Evolutionary conservation across 345 rosid species (phyloP).

Genomic region (Eucalyptus cloeziana): DNA sequence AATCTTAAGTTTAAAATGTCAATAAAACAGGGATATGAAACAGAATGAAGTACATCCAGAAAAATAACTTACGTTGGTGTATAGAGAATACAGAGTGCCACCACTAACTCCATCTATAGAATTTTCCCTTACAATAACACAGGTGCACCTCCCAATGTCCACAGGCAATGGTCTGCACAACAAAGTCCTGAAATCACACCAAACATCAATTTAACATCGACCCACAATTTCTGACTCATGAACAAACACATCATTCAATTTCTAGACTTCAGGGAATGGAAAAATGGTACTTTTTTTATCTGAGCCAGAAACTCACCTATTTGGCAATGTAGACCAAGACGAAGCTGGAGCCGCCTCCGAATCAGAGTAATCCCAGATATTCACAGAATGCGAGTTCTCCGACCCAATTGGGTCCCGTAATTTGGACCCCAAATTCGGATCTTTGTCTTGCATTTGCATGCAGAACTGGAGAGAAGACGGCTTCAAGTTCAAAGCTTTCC

Average conservation of each 20-base stretch:
- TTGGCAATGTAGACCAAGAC: slow-evolving; percentile 88
- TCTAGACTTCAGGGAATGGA: not conserved
- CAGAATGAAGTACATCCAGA: not conserved
- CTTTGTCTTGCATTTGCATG: slow-evolving; percentile 70
- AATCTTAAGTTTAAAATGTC: not conserved
- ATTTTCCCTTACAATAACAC: slow-evolving; percentile 69
- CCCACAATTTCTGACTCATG: not conserved
- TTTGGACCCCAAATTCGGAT: slow-evolving; percentile 35
- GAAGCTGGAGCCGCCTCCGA: slow-evolving; percentile 96
- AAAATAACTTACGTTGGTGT: slow-evolving; percentile 54
- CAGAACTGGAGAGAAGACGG: slow-evolving; percentile 69
- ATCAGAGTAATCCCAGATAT: slow-evolving; percentile 89
- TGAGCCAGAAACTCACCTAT: slow-evolving; percentile 25
- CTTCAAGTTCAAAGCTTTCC: slow-evolving; percentile 50
- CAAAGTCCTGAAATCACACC: slow-evolving; percentile 44
- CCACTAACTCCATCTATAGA: slow-evolving; percentile 32
- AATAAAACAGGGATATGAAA: not conserved
- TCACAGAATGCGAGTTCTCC: slow-evolving; percentile 54
- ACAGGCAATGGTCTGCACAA: slow-evolving; percentile 75
- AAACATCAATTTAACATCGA: not conserved
- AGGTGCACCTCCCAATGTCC: slow-evolving; percentile 87
- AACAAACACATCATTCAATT: not conserved
- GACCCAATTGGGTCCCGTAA: slow-evolving; percentile 54
- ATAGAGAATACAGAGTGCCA: slow-evolving; percentile 64
- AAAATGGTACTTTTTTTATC: not conserved